Evolutionary conservation across 257 asterid genomes (phyloP), one percentile per base, ranked within the genome.

Genomic region (Ligustrum vulgare): DNA sequence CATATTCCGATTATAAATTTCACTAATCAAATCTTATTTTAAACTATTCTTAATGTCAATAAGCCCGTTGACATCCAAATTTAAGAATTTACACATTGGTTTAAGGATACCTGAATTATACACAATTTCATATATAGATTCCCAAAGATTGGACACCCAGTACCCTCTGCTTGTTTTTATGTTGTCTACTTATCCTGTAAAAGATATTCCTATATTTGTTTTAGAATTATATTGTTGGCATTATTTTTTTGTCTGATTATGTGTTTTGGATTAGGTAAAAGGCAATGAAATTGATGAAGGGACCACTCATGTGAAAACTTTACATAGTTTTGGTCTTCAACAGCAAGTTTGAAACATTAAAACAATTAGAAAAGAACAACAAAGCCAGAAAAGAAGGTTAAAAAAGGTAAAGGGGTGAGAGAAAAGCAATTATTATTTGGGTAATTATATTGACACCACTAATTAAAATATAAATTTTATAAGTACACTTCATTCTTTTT

Each of bases 201-300:
- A 60, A 60, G 18, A 60, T 25, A 25, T 60, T 60, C 67, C 67
- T 25, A 22, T 60, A 8, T 23, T 60, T 22, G 13, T 60, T 60
- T 60, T 60, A 60, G 67, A 60, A 60, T 34, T 9, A 60, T 60
- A 60, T 60, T 60, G 11, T 60, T 23, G 67, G 33, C 67, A 23
- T 60, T 60, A 5, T 22, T 23, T 60, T 23, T 25, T 60, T 60
- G 66, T 60, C 34, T 11, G 35, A 60, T 60, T 60, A 60, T 60
- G 66, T 23, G 34, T 60, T 60, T 60, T 60, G 67, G 35, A 25
- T 60, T 60, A 60, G 67, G 67, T 60, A 60, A 60, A 60, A 60
- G 1, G 67, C 34, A 60, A 60, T 25, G 34, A 60, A 9, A 22
- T 60, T 60, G 18, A 60, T 60, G 23, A 10, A 9, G 67, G 33